Evolutionary conservation across 2,329 filamentous ascomycete species (phyloP), one percentile per base, ranked within the genome.

Genomic region (Clonostachys byssicola): DNA sequence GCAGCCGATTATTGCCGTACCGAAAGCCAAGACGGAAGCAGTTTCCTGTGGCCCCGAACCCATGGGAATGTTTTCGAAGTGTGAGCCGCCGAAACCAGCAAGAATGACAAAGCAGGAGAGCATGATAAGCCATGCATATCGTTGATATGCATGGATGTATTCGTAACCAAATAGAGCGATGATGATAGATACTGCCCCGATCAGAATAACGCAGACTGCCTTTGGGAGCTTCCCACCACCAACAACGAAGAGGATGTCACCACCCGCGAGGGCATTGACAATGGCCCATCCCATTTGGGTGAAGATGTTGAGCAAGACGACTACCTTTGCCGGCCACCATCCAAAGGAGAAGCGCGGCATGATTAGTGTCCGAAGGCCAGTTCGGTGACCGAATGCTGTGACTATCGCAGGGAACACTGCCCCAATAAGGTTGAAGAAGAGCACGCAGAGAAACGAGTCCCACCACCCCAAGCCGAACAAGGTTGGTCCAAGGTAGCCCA

Each of bases 91-190:
- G 40, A 42, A 42, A 12, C 85, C 86, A 3, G 89, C 70, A 3
- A 85, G 72, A 54, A 90, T 81, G 48, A 89, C 60, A 71, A 89
- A 89, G 58, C 89, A 78, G 61, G 88, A 79, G 57, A 82, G 77
- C 47, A 80, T 82, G 0, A 87, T 87, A 43, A 88, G 80, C 86
- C 86, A 91, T 39, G 81, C 83, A 70, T 76, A 89, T 60, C 80
- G 80, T 60, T 91, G 87, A 68, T 91, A 92, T 5, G 68, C 64
- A 66, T 91, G 88, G 2, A 92, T 84, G 36, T 89, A 71, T 58
- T 81, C 83, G 72, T 91, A 91, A 40, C 88, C 88, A 59, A 89
- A 88, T 42, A 87, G 75, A 41, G 81, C 86, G 54, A 92, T 75
- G 47, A 84, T 47, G 45, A 89, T 77, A 0, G 86, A 89, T 54